Base-by-base conservation (phyloP, 139 green algal species). In the Micromonas commoda region DNA sequence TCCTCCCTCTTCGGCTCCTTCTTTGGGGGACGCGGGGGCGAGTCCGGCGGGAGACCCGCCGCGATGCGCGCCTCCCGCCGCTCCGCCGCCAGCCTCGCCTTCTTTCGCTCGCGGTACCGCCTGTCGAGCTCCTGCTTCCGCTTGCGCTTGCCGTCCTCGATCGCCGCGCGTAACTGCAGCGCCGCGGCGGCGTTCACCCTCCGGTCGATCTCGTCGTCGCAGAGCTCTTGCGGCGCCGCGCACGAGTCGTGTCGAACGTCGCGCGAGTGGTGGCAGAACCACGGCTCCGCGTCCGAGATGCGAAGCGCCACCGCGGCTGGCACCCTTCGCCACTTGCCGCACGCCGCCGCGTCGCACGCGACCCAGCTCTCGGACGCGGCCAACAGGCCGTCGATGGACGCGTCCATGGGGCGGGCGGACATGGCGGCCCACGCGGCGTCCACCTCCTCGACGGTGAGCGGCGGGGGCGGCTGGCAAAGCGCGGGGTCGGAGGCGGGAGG, bases 271-370 rank as follows among this genome's bases (percentile, higher is more conserved):
- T 35, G 3, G 38, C 68, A 75, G 5, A 60, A 6, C 35, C 35
- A 75, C 38, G 37, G 28, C 52, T 60, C 35, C 6, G 5, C 19
- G 19, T 23, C 26, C 35, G 21, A 21, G 1, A 75, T 24, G 3
- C 19, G n/a, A 1, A n/a, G n/a, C 23, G 23, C 37, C 19, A 63
- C 68, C 37, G 21, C 35, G 20, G 31, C 4, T 29, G n/a, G 21
- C 37, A 75, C 68, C 34, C 33, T 26, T 13, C 68, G 68, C 68
- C 68, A 64, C 37, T 75, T 75, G 3, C 68, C 68, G 33, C 68
- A 75, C 9, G 21, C 21, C 24, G 1, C 68, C 21, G 16, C 53
- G 20, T 75, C 68, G 37, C 68, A 75, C 68, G 52, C 23, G 19
- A 75, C 23, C 9, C 37, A 75, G 19, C 19, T 20, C 35, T 75